Percentiles rank a stretch among this genome's conserved stretches.
Conservation (phyloP, 257 asterid genomes). For the Gentiana macrophylla region DNA sequence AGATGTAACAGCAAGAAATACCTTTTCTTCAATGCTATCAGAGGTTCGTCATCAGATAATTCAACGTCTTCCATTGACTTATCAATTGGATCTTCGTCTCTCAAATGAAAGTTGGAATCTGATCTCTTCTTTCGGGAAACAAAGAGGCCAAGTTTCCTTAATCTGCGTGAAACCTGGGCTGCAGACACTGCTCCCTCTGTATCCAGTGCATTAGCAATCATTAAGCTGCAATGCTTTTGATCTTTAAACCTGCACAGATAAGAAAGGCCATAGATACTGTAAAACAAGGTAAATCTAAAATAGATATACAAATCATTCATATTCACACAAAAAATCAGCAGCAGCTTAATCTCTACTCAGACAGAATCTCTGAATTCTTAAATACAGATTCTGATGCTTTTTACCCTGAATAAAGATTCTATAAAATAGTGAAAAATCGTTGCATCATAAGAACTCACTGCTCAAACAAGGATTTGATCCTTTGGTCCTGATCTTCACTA, state of each 20-base stretch:
- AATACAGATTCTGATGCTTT: no score
- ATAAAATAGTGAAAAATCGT: not conserved
- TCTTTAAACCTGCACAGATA: constrained; percentile 62
- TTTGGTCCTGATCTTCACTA: constrained; percentile 69
- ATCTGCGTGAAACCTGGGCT: constrained; percentile 64
- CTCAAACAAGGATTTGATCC: constrained; percentile 64
- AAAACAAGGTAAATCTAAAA: not conserved
- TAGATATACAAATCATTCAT: not conserved
- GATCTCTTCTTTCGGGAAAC: constrained; percentile 41
- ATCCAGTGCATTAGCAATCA: constrained; percentile 87
- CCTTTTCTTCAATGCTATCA: constrained; percentile 55
- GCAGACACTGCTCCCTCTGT: constrained; percentile 52
- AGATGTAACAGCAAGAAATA: constrained; percentile 17
- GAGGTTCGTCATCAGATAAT: constrained; percentile 57
- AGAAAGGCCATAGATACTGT: constrained; percentile 5
- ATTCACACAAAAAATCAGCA: not conserved
- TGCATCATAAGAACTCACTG: constrained; percentile 52
- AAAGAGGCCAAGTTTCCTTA: constrained; percentile 80
- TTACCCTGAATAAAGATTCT: no score
- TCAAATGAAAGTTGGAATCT: constrained; percentile 31
- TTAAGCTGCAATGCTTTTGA: constrained; percentile 72
- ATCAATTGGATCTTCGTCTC: constrained; percentile 40
- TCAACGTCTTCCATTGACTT: constrained; percentile 29
- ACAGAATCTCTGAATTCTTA: no score
- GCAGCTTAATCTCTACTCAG: no score